Evolutionary conservation across 371 early-diverging fungal species (phyloP).

Genomic region (Amoeboradix gromovi): DNA sequence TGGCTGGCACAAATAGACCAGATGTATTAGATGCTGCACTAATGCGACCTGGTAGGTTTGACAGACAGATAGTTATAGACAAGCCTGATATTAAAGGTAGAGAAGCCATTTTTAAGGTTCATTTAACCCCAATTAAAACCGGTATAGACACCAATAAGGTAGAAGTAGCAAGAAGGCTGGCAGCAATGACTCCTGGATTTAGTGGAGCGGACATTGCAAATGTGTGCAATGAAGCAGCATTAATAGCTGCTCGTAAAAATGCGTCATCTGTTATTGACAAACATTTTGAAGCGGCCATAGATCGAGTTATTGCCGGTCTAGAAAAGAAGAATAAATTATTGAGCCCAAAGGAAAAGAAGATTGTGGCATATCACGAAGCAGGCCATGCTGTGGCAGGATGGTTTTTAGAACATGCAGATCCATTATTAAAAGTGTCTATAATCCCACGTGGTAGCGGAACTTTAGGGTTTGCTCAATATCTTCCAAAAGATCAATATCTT

Average conservation of each 20-base stretch:
- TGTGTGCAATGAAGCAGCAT: constrained; percentile 95
- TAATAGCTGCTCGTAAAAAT: constrained; percentile 69
- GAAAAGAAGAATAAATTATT: constrained; percentile 84
- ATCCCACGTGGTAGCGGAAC: constrained; percentile 86
- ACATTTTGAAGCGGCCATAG: constrained; percentile 90
- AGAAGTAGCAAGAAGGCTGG: constrained; percentile 43
- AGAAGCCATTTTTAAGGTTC: constrained; percentile 75
- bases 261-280: constrained; percentile 39
- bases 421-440: constrained; percentile 26
- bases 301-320: constrained; percentile 88
- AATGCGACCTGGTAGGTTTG: constrained; percentile 91
- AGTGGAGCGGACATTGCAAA: constrained; percentile 90
- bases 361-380: constrained; percentile 94
- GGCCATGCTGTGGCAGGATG: constrained; percentile 96
- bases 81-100: constrained; percentile 82
- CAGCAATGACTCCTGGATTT: constrained; percentile 85
- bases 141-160: constrained; percentile 22
- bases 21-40: constrained; percentile 73
- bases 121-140: constrained; percentile 70
- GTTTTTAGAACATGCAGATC: constrained; percentile 28
- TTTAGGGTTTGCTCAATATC: constrained; percentile 89
- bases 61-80: constrained; percentile 87
- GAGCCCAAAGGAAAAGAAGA: constrained; percentile 89
- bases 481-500: constrained; percentile 88
- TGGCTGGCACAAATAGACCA: constrained; percentile 79